Evolutionary conservation across 202 grass and related monocot species (phyloP), one percentile per base, ranked within the genome.

Genomic region (Zoysia matrella): DNA sequence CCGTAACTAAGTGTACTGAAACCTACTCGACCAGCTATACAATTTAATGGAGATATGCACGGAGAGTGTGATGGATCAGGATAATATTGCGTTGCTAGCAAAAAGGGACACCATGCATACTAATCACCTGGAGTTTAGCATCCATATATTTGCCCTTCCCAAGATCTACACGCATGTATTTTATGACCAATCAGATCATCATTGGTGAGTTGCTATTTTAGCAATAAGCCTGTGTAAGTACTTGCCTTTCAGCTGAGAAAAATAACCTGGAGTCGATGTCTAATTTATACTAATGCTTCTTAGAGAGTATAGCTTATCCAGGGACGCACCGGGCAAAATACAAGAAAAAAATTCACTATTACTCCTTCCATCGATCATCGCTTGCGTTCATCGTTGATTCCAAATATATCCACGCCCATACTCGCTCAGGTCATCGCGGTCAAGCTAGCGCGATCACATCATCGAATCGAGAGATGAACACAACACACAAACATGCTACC

Each of bases 181-280:
- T 81, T 81, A 81, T 72, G 79, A 81, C 79, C 69, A 73, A 42
- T 42, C 47, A 50, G 68, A 72, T 82, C 68, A 72, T 79, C 52
- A 58, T 73, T 64, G 46, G 60, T 43, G 67, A 81, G 61, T 62
- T 52, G 56, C 56, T 72, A 81, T 71, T 80, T 71, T 71, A 71
- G 56, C 56, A 43, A 72, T 62, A 63, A 30, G 63, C 57, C 52
- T 82, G 22, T 30, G 22, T 30, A 30, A 30, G 79, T 73, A 82
- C 79, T 73, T 82, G 69, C 56, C 46, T 73, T 44, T 45, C 69
- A 63, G 50, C 36, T 4, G 9, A 43, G 67, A 72, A 71, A 62
- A 62, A 72, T 69, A 15, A 47, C 44, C 5, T 18, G 48, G 13
- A 52, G 52, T 45, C 13, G 52, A 44, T 39, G 41, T 30, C 1